phyloP scores from a whole-genome alignment of 2,329 filamentous ascomycete genomes.

The Chaetomium globosum region DNA sequence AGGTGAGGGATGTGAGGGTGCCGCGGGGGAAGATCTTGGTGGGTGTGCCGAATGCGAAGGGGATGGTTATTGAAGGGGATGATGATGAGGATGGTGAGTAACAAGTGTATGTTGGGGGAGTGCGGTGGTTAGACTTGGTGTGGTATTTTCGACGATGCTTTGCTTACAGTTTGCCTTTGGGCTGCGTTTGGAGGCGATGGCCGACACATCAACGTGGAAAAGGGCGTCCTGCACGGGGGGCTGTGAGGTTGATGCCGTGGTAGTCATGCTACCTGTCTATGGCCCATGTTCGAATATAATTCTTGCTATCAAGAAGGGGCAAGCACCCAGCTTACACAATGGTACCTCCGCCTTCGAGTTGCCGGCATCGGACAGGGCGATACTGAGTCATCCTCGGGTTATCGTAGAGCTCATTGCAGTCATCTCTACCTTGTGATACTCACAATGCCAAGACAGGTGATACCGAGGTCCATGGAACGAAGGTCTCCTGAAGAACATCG shows the following conservation, averaged over 20 bases:
- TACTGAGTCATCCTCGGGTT: neutral
- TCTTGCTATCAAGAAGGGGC: neutral
- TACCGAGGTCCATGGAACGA: conserved; percentile 1
- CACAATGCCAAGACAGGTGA: neutral
- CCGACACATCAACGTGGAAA: neutral
- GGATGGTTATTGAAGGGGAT: conserved; percentile 61
- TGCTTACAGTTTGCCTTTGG: neutral
- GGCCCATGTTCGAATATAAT: neutral
- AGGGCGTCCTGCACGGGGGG: too few species aligned
- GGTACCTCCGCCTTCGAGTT: neutral
- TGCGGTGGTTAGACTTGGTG: neutral
- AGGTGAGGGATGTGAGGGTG: conserved; percentile 57
- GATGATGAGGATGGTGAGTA: conserved; percentile 15
- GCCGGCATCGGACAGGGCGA: too few species aligned
- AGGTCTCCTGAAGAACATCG: neutral
- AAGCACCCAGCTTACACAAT: neutral
- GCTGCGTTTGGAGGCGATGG: neutral
- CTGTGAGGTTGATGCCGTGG: neutral
- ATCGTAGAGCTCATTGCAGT: neutral
- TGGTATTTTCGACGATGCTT: neutral
- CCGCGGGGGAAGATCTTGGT: conserved; percentile 60
- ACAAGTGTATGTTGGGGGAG: neutral
- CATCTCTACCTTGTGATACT: neutral
- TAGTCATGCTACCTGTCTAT: neutral
- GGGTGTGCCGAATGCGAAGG: conserved; percentile 60